phyloP scores from a whole-genome alignment of 78 protist species.

The Isochrysis galbana region DNA sequence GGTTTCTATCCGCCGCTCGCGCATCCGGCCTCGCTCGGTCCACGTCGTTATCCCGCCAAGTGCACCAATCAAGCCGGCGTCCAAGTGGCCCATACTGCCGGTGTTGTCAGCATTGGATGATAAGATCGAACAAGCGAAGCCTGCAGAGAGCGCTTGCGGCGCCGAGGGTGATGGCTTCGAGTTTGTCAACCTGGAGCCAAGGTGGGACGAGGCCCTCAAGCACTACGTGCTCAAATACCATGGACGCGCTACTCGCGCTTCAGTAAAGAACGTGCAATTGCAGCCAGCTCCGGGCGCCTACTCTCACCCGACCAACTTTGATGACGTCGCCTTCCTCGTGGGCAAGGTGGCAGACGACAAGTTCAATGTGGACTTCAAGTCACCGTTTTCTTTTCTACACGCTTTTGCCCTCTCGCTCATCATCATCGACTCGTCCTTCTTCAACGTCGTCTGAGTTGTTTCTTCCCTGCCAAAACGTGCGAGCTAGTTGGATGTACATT shows the following conservation, averaged over 20 bases:
- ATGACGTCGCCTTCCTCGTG: not conserved
- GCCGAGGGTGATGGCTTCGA: not conserved
- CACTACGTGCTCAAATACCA: not conserved
- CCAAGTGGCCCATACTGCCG: too few relatives aligned
- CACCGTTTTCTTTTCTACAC: not conserved
- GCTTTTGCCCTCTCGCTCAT: not conserved
- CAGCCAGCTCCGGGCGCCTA: not conserved
- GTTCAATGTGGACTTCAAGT: not conserved
- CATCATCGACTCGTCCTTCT: not conserved
- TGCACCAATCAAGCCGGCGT: too few relatives aligned
- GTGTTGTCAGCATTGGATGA: too few relatives aligned
- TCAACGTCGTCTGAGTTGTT: not conserved
- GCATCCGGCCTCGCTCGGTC: not conserved
- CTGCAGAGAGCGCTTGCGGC: too few relatives aligned
- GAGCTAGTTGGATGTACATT: too few relatives aligned
- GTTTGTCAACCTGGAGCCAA: not conserved
- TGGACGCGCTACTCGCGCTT: not conserved
- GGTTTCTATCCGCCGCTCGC: not conserved
- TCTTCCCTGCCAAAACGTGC: too few relatives aligned
- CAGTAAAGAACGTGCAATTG: not conserved
- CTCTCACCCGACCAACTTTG: not conserved
- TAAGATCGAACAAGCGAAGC: too few relatives aligned
- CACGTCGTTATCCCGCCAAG: not conserved
- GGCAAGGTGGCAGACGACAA: not conserved
- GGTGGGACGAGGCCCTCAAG: not conserved